Conservation (phyloP, 1,284 basidiomycete genomes). For the Fistulinella cinereoalba region DNA sequence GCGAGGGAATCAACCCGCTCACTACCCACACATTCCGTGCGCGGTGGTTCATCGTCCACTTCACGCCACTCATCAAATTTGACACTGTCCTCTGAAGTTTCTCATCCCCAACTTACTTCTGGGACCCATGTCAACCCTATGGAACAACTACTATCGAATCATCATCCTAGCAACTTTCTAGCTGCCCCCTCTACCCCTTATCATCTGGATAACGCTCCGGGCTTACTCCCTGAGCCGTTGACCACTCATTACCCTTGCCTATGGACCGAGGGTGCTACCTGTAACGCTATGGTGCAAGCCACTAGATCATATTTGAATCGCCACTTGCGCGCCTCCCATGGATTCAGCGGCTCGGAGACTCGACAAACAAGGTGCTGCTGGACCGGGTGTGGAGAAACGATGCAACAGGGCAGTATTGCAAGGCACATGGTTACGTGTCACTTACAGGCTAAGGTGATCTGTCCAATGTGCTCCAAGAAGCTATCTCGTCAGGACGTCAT, state of each 20-base stretch:
- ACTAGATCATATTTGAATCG: constrained; percentile 29
- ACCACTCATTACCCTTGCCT: constrained; percentile 18
- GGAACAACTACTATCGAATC: constrained; percentile 5
- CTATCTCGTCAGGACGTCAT: constrained; percentile 28
- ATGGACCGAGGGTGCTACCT: constrained; percentile 16
- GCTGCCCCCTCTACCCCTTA: neutral
- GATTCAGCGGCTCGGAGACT: constrained; percentile 24
- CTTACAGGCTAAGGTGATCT: constrained; percentile 29
- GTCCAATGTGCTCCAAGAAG: constrained; percentile 30
- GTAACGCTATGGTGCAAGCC: constrained; percentile 20
- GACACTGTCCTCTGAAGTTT: neutral
- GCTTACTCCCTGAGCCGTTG: neutral
- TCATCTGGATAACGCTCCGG: constrained; percentile 1
- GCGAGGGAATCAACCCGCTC: no score
- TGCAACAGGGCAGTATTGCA: constrained; percentile 33
- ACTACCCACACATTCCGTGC: no score
- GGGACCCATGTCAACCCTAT: neutral
- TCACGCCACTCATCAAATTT: neutral
- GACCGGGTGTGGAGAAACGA: constrained; percentile 19
- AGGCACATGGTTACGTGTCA: constrained; percentile 31
- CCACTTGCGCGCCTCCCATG: constrained; percentile 24
- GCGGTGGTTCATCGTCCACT: no score
- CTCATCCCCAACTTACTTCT: constrained; percentile 1
- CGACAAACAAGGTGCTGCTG: constrained; percentile 22
- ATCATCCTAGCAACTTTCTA: neutral